Conservation (phyloP, 371 early-diverging fungal genomes). For the Astathelohania contejeani region DNA sequence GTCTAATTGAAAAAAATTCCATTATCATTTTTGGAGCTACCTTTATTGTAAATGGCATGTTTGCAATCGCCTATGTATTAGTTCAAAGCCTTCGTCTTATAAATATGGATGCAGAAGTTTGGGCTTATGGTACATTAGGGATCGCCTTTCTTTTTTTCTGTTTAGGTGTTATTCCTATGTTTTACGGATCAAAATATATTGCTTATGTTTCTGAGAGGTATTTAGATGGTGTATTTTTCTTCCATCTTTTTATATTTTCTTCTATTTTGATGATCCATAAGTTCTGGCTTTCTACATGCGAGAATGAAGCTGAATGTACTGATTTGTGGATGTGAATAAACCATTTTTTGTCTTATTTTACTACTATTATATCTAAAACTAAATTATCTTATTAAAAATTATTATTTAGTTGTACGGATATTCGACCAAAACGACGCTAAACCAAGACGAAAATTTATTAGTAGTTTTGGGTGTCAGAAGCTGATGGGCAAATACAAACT, state of each 20-base stretch:
- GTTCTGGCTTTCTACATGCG: slow-evolving; percentile 43
- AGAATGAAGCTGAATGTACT: slow-evolving; percentile 43
- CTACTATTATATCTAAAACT: too few relatives aligned
- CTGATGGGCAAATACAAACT: too few relatives aligned
- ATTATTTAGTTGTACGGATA: too few relatives aligned
- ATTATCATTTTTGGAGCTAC: slow-evolving; percentile 4
- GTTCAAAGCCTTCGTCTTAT: slow-evolving; percentile 26
- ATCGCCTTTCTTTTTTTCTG: slow-evolving; percentile 22
- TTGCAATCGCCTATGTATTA: slow-evolving; percentile 16
- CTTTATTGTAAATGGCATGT: slow-evolving; percentile 17
- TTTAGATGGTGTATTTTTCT: slow-evolving; percentile 42
- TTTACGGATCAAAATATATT: slow-evolving; percentile 24
- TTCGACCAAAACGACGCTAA: too few relatives aligned
- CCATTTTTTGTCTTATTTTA: too few relatives aligned
- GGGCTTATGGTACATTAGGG: slow-evolving; percentile 41
- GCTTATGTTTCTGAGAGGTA: slow-evolving; percentile 28
- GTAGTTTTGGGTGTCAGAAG: too few relatives aligned
- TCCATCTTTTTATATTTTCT: slow-evolving; percentile 27
- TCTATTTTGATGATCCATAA: slow-evolving; percentile 45
- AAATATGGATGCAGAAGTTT: slow-evolving; percentile 33
- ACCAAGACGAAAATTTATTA: too few relatives aligned
- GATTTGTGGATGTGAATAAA: neutral
- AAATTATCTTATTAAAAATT: too few relatives aligned
- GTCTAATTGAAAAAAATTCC: slow-evolving; percentile 2
- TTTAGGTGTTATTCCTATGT: slow-evolving; percentile 3